phyloP scores from a whole-genome alignment of 805 yeast species.

The Ogataea nonfermentans region DNA sequence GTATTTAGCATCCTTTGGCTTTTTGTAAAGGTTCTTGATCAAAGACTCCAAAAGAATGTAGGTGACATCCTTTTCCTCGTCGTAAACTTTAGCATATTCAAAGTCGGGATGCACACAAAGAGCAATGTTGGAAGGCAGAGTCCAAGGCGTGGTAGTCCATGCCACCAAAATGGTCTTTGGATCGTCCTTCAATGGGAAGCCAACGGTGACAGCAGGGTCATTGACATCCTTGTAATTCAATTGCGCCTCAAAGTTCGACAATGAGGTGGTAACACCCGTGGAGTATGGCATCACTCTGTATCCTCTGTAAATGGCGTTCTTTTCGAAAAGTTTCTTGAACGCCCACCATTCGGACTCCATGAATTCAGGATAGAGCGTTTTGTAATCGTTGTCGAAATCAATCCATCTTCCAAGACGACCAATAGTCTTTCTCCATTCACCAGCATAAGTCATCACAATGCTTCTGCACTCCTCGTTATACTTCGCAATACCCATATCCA shows the following conservation, averaged over 20 bases:
- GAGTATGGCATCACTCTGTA: slow-evolving; percentile 98
- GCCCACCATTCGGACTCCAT: slow-evolving; percentile 99
- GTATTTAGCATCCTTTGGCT: slow-evolving; percentile 87
- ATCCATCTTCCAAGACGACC: slow-evolving; percentile 98
- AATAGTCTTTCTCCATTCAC: slow-evolving; percentile 90
- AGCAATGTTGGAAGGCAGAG: slow-evolving; percentile 90
- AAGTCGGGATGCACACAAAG: slow-evolving; percentile 88
- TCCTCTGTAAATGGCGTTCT: slow-evolving; percentile 90
- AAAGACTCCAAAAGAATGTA: slow-evolving; percentile 84
- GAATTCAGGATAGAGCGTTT: slow-evolving; percentile 90
- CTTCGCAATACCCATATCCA: slow-evolving; percentile 89
- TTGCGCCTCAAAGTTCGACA: slow-evolving; percentile 97
- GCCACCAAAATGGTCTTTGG: slow-evolving; percentile 85
- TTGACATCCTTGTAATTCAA: slow-evolving; percentile 95
- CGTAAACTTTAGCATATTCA: slow-evolving; percentile 89
- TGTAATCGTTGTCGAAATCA: slow-evolving; percentile 97
- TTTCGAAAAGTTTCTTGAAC: slow-evolving; percentile 81
- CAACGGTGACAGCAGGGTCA: slow-evolving; percentile 95
- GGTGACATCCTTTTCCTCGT: slow-evolving; percentile 78
- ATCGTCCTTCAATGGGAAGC: slow-evolving; percentile 77
- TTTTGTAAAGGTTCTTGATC: slow-evolving; percentile 83
- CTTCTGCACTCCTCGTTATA: slow-evolving; percentile 94
- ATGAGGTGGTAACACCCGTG: slow-evolving; percentile 94
- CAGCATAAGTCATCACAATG: slow-evolving; percentile 96
- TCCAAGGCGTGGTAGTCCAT: slow-evolving; percentile 99